Evolutionary conservation across 75 land plant species (phyloP), one percentile per base, ranked within the genome.

Genomic region (Azolla pinnata): DNA sequence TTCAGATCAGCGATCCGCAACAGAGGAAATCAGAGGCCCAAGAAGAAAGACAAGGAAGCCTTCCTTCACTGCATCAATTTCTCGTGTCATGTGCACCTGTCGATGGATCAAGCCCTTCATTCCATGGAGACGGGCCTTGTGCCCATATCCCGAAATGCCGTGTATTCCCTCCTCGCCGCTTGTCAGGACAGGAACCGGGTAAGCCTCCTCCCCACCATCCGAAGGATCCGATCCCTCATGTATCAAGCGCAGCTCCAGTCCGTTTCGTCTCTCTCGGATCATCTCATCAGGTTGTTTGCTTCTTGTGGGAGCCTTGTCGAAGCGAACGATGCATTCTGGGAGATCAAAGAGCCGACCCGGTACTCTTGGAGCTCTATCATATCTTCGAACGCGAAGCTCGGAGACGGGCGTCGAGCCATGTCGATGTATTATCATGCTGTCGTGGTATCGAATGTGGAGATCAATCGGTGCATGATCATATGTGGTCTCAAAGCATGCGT

Each of bases 361-460:
- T 51, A 51, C 54, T 19, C 54, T 8, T 51, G 54, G 54, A 51
- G 54, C 24, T 18, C 54, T 5, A 51, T 51, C 9, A 24, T 51
- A 5, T 51, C 18, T 8, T 7, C 24, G 9, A 18, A 51, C 24
- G 54, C 24, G 8, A 24, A 18, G 24, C 19, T 7, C 8, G 54
- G 54, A 51, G 54, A 51, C 8, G 54, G 54, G 8, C 8, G 24
- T 5, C 8, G 9, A 19, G 54, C 54, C 54, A 7, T 51, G 8
- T 5, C 54, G n/a, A 5, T 51, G 9, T 51, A 51, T 24, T 51
- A 51, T 24, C 42, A 38, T 38, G 54, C 5, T 5, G 18, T 38
- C 12, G 12, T 7, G 7, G 7, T 38, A 14, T 14, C 14, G 42
- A 38, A 38, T 14, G 14, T 38, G 12, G 14, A 14, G 14, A 38